Percentiles rank a stretch among this genome's conserved stretches.
Evolutionary conservation across 495 filamentous ascomycete species (phyloP).

Genomic region (Hypoxylon subgilvum): DNA sequence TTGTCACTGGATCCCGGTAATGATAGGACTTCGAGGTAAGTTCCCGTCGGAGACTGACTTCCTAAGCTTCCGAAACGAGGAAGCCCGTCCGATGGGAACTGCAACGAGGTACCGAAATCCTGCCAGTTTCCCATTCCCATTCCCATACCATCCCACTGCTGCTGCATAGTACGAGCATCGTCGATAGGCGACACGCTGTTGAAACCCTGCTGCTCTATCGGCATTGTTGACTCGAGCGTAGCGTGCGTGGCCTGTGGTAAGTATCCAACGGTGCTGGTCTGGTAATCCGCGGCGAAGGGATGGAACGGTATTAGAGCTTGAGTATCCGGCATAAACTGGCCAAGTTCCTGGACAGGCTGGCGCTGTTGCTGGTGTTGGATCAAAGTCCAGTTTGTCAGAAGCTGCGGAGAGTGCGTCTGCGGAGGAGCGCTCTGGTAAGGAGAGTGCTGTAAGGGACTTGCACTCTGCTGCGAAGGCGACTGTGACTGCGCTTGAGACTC

Average conservation of each 20-base stretch:
- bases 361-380: conserved; percentile 53
- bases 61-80: conserved; percentile 63
- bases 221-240: conserved; percentile 65
- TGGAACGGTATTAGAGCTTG: conserved; percentile 56
- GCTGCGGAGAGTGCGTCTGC: conserved; percentile 46
- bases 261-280: conserved; percentile 69
- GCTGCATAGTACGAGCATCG: conserved; percentile 68
- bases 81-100: conserved; percentile 60
- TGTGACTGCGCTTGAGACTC: conserved; percentile 55
- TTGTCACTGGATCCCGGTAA: conserved; percentile 80
- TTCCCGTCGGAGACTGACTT: conserved; percentile 81
- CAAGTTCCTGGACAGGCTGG: conserved; percentile 57
- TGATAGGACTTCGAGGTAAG: conserved; percentile 82
- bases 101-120: conserved; percentile 68
- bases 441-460: conserved; percentile 55
- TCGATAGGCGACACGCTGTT: conserved; percentile 66
- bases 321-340: conserved; percentile 59
- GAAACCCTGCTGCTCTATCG: conserved; percentile 68
- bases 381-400: conserved; percentile 61
- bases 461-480: conserved; percentile 51
- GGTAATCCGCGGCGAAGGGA: conserved; percentile 55
- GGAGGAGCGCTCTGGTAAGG: conserved; percentile 53
- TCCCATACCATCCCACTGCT: conserved; percentile 49
- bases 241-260: conserved; percentile 72
- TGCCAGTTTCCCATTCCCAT: conserved; percentile 73